Conservation (phyloP, 2,329 filamentous ascomycete species). For the Fusarium algeriense region DNA sequence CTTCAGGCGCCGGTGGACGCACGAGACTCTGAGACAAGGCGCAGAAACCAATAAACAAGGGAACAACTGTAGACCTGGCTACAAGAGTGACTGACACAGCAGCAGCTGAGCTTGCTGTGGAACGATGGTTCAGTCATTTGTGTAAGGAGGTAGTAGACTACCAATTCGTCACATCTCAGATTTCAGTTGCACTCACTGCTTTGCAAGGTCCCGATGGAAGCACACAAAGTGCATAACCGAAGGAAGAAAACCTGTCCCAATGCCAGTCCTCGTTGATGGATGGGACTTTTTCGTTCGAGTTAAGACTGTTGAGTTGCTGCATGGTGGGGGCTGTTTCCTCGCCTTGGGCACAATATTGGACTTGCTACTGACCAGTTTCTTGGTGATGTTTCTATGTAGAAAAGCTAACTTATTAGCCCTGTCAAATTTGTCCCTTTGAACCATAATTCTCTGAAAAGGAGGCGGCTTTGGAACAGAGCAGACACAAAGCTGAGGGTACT, state of each 20-base stretch:
- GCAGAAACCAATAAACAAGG: conserved; percentile 9
- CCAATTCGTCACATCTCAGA: background rate
- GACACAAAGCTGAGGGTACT: background rate
- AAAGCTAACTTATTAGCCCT: background rate
- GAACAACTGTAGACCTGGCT: background rate
- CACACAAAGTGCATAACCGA: background rate
- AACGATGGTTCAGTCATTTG: conserved; percentile 4
- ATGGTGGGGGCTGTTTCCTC: conserved; percentile 9
- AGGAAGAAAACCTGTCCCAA: conserved; percentile 4
- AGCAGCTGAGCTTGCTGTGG: conserved; percentile 25
- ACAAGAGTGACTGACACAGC: conserved; percentile 17
- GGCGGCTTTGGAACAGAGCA: background rate
- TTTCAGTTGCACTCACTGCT: conserved; percentile 9
- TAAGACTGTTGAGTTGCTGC: conserved; percentile 5
- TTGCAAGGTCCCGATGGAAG: conserved; percentile 1
- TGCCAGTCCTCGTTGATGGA: background rate
- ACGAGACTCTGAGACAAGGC: conserved; percentile 34
- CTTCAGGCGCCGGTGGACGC: conserved; percentile 38
- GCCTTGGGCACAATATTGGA: background rate
- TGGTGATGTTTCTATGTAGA: background rate
- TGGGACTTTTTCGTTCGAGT: background rate
- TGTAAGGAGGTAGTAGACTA: background rate
- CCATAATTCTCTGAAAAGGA: background rate
- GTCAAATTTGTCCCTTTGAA: background rate
- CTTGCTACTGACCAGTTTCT: background rate